phyloP scores from a whole-genome alignment of 2,329 filamentous ascomycete genomes.

The Colletotrichum australisinense region DNA sequence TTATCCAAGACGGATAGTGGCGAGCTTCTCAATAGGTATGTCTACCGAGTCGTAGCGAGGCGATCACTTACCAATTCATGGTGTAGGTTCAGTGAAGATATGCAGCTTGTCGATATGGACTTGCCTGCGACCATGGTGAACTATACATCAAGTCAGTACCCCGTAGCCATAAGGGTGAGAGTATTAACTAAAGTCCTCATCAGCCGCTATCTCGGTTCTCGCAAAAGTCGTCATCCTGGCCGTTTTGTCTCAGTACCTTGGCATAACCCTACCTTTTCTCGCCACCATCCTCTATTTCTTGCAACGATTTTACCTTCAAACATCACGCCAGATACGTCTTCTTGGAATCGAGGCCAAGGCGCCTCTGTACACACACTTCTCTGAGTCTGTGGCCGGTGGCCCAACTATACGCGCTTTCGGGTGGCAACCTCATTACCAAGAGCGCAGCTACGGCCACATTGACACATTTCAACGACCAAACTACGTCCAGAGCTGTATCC shows the following conservation, averaged over 20 bases:
- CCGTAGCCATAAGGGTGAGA: too few species aligned
- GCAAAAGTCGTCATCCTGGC: slow-evolving; percentile 6
- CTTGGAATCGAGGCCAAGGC: slow-evolving; percentile 48
- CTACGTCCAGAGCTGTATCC: slow-evolving; percentile 15
- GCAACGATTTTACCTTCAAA: slow-evolving; percentile 47
- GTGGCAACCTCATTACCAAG: slow-evolving; percentile 14
- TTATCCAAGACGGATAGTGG: slow-evolving; percentile 13
- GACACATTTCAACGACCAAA: background rate
- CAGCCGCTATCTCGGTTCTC: slow-evolving; percentile 10
- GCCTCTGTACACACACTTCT: slow-evolving; percentile 47
- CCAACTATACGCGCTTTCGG: slow-evolving; percentile 39
- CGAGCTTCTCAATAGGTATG: slow-evolving; percentile 14
- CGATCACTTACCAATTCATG: too few species aligned
- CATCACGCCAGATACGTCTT: slow-evolving; percentile 47
- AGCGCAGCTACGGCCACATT: background rate
- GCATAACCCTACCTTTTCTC: slow-evolving; percentile 41
- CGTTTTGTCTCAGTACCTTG: slow-evolving; percentile 38
- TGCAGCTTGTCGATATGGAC: slow-evolving; percentile 32
- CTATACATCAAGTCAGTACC: slow-evolving; percentile 21
- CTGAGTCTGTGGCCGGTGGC: slow-evolving; percentile 37
- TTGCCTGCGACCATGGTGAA: slow-evolving; percentile 17
- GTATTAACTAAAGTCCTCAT: background rate
- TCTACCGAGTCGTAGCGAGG: too few species aligned
- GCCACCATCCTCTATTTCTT: slow-evolving; percentile 41
- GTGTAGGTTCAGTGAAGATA: slow-evolving; percentile 22